A percentile compares a stretch with the other conserved stretches of the same genome.
phyloP scores from a whole-genome alignment of 345 rosid species.

The Sapria himalayana region DNA sequence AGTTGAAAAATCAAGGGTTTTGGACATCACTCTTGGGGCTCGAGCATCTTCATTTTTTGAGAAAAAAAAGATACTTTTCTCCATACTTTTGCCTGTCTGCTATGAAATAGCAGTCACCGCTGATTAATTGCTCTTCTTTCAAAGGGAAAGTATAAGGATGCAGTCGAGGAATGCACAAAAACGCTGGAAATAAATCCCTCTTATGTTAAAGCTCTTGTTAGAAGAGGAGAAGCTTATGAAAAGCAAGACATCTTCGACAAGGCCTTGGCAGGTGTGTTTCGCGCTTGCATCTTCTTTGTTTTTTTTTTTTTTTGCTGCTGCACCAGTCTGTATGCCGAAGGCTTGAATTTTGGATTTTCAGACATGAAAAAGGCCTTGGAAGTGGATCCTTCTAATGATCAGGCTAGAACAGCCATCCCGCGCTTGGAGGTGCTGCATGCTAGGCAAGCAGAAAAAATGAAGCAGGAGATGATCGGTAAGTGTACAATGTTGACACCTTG shows the following conservation, averaged over 20 bases:
- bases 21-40: no score
- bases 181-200: conserved; percentile 62
- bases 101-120: no score
- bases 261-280: conserved; percentile 48
- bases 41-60: no score
- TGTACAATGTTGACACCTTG: no score
- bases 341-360: conserved; percentile 8
- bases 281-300: background rate
- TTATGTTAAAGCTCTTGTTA: conserved; percentile 47
- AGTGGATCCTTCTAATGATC: conserved; percentile 60
- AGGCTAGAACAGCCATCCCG: conserved; percentile 39
- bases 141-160: conserved; percentile 58
- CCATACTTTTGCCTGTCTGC: no score
- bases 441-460: conserved; percentile 83
- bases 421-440: conserved; percentile 80
- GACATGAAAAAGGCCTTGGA: conserved; percentile 77
- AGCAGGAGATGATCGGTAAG: conserved; percentile 94
- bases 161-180: conserved; percentile 69
- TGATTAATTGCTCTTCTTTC: no score
- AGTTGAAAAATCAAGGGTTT: no score
- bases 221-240: conserved; percentile 83
- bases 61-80: no score
- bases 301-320: background rate
- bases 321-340: background rate
- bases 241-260: conserved; percentile 80